Conservation (phyloP, 2,329 filamentous ascomycete genomes). For the Pezicula carpinea region DNA sequence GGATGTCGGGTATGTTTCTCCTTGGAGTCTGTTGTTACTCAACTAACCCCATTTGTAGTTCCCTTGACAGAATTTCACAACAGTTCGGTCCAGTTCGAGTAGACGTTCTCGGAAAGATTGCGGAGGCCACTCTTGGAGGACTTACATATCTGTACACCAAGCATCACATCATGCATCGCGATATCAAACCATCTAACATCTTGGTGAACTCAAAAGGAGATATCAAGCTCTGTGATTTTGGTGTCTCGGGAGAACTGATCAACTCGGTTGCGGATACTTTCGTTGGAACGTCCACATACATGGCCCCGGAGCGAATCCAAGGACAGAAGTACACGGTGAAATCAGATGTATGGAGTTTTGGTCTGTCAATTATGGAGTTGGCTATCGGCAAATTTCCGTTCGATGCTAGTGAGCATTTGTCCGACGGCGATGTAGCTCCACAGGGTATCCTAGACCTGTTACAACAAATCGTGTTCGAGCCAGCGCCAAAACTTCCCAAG, state of each 20-base stretch:
- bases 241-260: conserved; percentile 95
- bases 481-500: conserved; percentile 87
- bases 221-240: conserved; percentile 98
- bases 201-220: conserved; percentile 89
- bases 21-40: not conserved
- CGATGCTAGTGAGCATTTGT: conserved; percentile 64
- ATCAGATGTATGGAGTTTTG: conserved; percentile 98
- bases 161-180: conserved; percentile 97
- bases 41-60: conserved; percentile 47
- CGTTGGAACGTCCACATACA: conserved; percentile 97
- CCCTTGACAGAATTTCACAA: conserved; percentile 88
- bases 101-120: conserved; percentile 95
- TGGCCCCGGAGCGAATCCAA: conserved; percentile 97
- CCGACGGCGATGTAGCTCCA: conserved; percentile 74
- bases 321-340: conserved; percentile 97
- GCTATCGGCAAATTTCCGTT: conserved; percentile 98
- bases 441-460: conserved; percentile 93
- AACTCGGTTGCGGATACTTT: conserved; percentile 98
- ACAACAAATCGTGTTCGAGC: conserved; percentile 96
- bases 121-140: conserved; percentile 88
- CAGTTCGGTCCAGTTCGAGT: conserved; percentile 94
- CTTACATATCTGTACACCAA: conserved; percentile 92
- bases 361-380: conserved; percentile 90
- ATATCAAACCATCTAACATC: conserved; percentile 98
- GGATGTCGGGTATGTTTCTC: conserved; percentile 80